These are phyloP conservation scores for Trametes punicea DNA, from an alignment of 768 basidiomycete genomes.

Conservation along the genomic window DNA sequence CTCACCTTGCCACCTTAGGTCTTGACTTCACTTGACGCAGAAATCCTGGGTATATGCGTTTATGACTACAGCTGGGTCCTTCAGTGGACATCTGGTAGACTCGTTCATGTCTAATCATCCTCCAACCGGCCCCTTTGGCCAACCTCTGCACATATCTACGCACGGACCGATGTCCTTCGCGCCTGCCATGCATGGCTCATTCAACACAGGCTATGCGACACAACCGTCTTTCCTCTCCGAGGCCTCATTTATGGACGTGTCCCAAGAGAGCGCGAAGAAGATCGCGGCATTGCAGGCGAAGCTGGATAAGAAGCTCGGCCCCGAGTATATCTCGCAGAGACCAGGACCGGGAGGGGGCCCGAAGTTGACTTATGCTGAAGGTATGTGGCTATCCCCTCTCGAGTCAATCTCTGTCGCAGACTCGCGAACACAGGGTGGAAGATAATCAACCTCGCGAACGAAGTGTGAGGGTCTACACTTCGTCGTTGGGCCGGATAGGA, in stretches of 20 bases:
- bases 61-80: slow-evolving; percentile 40
- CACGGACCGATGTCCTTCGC: slow-evolving; percentile 63
- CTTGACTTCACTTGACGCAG: neutral
- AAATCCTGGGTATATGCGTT: neutral
- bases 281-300: slow-evolving; percentile 76
- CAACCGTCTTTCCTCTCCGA: slow-evolving; percentile 16
- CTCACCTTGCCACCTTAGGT: neutral
- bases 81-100: slow-evolving; percentile 57
- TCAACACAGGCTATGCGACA: slow-evolving; percentile 30
- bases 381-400: slow-evolving; percentile 84
- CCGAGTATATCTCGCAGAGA: slow-evolving; percentile 87
- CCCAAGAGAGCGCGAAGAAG: slow-evolving; percentile 60
- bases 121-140: slow-evolving; percentile 25
- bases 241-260: slow-evolving; percentile 39
- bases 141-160: slow-evolving; percentile 36
- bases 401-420: slow-evolving; percentile 47
- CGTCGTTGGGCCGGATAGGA: too few relatives aligned
- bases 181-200: slow-evolving; percentile 53
- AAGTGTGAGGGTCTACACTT: slow-evolving; percentile 55
- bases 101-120: slow-evolving; percentile 34
- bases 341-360: slow-evolving; percentile 84
- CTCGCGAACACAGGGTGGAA: slow-evolving; percentile 61
- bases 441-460: slow-evolving; percentile 95
- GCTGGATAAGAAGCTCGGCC: slow-evolving; percentile 85
- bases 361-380: slow-evolving; percentile 92